These are phyloP conservation scores for Colletotrichum chrysophilum DNA, from an alignment of 2,329 filamentous ascomycete genomes.

Conservation along the genomic window DNA sequence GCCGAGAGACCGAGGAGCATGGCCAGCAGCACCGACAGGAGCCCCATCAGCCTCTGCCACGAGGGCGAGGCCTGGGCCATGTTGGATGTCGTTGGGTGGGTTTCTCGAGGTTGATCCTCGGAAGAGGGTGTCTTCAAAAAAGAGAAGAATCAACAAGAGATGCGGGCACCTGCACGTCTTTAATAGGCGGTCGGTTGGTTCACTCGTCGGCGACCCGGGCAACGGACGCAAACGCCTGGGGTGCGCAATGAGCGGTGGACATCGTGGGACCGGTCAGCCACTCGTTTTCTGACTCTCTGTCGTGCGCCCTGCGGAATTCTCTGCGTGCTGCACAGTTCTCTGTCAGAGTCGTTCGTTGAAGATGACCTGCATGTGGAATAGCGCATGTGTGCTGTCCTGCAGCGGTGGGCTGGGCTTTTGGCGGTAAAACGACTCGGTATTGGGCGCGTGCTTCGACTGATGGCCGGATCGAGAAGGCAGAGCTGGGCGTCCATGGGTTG, in stretches of 20 bases:
- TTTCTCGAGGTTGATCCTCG: conserved; percentile 18
- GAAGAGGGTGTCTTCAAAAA: conserved; percentile 17
- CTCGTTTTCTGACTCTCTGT: not conserved
- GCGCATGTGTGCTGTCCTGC: not conserved
- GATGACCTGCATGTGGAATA: not conserved
- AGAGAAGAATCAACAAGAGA: not conserved
- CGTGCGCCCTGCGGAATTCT: not conserved
- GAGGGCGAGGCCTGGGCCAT: conserved; percentile 20
- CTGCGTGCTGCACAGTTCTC: not conserved
- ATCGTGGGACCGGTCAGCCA: not conserved
- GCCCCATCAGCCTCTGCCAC: conserved; percentile 19
- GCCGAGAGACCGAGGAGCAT: conserved; percentile 13
- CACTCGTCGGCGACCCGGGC: not conserved
- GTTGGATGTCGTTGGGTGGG: not conserved
- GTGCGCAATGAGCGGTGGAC: conserved; percentile 9
- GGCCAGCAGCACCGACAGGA: conserved; percentile 18
- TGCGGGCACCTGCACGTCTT: not conserved
- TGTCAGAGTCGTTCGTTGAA: not conserved
- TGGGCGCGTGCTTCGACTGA: conserved; percentile 1
- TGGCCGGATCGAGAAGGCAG: not conserved
- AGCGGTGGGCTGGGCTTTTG: conserved; percentile 1
- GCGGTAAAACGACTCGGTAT: not conserved
- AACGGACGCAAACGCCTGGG: not conserved
- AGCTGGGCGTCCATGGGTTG: not conserved
- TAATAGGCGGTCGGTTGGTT: conserved; percentile 9